phyloP scores from a whole-genome alignment of 495 filamentous ascomycete species.

The Penicillium psychrofluorescens region DNA sequence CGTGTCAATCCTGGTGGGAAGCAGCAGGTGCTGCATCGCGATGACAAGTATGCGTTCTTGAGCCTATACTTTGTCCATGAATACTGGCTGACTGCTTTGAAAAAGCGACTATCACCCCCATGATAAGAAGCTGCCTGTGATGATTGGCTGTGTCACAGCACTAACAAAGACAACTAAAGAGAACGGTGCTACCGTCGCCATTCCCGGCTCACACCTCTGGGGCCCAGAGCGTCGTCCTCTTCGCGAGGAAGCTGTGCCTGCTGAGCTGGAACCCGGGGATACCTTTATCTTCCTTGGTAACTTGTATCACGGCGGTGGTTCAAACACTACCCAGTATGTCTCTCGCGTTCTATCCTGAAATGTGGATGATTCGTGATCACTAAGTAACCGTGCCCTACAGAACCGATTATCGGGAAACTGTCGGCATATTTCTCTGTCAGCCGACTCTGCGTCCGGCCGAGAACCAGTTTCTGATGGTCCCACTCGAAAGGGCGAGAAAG shows the following conservation, averaged over 20 bases:
- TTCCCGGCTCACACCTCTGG: slow-evolving; percentile 38
- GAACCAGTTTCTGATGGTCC: slow-evolving; percentile 29
- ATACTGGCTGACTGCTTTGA: not conserved
- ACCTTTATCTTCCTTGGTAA: slow-evolving; percentile 26
- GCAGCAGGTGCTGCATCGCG: slow-evolving; percentile 28
- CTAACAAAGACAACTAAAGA: slow-evolving; percentile 23
- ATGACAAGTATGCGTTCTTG: slow-evolving; percentile 15
- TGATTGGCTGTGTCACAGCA: slow-evolving; percentile 15
- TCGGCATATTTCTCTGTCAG: slow-evolving; percentile 23
- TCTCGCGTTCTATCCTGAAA: not conserved
- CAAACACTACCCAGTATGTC: slow-evolving; percentile 17
- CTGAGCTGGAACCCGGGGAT: slow-evolving; percentile 21
- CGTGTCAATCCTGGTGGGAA: slow-evolving; percentile 20
- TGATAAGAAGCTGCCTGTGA: slow-evolving; percentile 6
- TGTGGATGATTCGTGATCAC: too few species aligned
- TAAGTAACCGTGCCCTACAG: not conserved
- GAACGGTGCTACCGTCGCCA: slow-evolving; percentile 40
- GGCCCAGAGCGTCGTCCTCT: slow-evolving; percentile 12
- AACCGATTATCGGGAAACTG: slow-evolving; percentile 15
- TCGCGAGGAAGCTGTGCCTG: slow-evolving; percentile 17
- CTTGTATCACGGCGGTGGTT: slow-evolving; percentile 25
- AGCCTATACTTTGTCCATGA: too few species aligned
- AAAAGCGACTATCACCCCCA: slow-evolving; percentile 11
- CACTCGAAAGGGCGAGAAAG: slow-evolving; percentile 20
- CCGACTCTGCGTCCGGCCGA: slow-evolving; percentile 27